Conservation (phyloP, 2,329 filamentous ascomycete species). For the Fusarium gaditjirri region DNA sequence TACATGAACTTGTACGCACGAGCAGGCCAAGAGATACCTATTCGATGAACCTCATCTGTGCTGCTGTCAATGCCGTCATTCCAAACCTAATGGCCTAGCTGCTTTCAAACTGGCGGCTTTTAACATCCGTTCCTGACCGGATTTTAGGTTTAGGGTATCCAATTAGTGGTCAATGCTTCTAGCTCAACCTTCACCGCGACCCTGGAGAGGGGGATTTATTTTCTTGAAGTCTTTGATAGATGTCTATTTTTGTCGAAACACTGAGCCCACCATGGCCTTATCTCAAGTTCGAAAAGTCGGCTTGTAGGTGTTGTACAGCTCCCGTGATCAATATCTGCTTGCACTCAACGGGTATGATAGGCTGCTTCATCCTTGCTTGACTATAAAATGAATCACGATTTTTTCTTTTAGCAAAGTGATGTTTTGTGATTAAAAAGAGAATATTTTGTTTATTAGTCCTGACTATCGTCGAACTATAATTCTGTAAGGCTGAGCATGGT, state of each 20-base stretch:
- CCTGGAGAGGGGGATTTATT: not conserved
- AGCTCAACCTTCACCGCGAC: not conserved
- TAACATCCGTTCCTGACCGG: not conserved
- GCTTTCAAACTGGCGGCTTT: not conserved
- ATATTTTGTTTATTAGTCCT: too few species aligned
- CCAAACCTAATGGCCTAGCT: not conserved
- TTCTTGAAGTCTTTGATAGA: not conserved
- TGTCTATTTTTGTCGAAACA: not conserved
- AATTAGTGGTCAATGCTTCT: conserved; percentile 3
- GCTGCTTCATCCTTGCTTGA: not conserved
- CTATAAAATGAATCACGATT: not conserved
- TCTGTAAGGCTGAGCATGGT: too few species aligned
- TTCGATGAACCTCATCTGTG: conserved; percentile 17
- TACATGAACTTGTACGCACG: not conserved
- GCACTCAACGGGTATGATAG: not conserved
- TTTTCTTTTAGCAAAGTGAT: too few species aligned
- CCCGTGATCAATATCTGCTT: not conserved
- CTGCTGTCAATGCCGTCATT: conserved; percentile 2
- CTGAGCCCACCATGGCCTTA: not conserved
- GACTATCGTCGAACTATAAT: too few species aligned
- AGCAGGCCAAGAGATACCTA: not conserved
- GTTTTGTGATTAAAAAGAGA: not conserved
- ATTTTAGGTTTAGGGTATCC: conserved; percentile 24
- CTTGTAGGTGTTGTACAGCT: too few species aligned
- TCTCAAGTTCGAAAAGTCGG: not conserved